Percentiles rank a stretch among this genome's conserved stretches.
phyloP scores from a whole-genome alignment of 768 basidiomycete species.

The Boletus fagicola region DNA sequence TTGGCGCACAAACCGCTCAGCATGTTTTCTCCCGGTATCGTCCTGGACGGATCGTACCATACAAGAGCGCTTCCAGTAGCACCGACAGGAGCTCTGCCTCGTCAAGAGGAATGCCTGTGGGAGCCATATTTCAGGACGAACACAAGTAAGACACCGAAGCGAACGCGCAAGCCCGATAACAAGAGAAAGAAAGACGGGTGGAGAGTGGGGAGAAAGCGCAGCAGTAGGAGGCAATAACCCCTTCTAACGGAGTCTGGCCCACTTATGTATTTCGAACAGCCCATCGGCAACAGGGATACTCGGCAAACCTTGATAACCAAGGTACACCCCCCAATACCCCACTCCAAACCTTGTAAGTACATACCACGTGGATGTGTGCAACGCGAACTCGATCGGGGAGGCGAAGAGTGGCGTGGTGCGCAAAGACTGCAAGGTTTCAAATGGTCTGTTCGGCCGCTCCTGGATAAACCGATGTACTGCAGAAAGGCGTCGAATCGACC shows the following conservation, averaged over 20 bases:
- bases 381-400: neutral
- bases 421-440: neutral
- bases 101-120: conserved; percentile 11
- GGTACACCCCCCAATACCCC: neutral
- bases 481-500: neutral
- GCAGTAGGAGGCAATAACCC: neutral
- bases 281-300: neutral
- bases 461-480: neutral
- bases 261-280: neutral
- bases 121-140: neutral
- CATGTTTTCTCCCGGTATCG: neutral
- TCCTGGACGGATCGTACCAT: conserved; percentile 11
- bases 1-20: conserved; percentile 3
- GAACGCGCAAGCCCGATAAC: neutral
- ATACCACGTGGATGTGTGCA: neutral
- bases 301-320: neutral
- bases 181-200: neutral
- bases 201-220: no score
- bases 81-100: conserved; percentile 22
- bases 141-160: neutral
- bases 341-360: neutral
- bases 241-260: neutral
- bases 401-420: neutral
- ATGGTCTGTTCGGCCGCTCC: neutral
- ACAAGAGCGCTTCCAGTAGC: conserved; percentile 19